Percentiles rank a stretch among this genome's conserved stretches.
Conservation (phyloP, 148 eudicot species). For the Spergularia marina region DNA sequence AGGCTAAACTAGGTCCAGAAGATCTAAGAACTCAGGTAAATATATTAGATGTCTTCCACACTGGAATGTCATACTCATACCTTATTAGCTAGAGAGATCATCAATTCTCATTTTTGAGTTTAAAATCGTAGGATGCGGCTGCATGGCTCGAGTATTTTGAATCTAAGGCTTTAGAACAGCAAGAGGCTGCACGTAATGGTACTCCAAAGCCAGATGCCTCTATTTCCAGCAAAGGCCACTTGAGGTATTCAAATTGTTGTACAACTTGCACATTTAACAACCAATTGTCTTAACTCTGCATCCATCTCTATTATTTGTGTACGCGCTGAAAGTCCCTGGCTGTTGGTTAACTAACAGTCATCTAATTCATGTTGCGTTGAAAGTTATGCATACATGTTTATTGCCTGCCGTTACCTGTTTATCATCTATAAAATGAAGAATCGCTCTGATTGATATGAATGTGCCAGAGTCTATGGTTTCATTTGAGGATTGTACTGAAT, state of each 20-base stretch:
- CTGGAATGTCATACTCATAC: constrained; percentile 7
- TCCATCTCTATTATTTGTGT: not conserved
- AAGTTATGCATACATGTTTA: not conserved
- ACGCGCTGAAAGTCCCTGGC: not conserved
- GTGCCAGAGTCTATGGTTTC: not conserved
- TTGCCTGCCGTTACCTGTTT: not conserved
- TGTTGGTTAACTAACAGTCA: not conserved
- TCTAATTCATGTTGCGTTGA: constrained; percentile 1
- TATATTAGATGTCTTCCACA: not conserved
- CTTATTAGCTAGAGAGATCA: not conserved
- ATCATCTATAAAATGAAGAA: not conserved
- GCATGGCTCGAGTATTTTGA: constrained; percentile 99
- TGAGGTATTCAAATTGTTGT: constrained; percentile 42
- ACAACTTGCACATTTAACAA: not conserved
- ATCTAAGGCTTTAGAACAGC: constrained; percentile 95
- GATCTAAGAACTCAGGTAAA: constrained; percentile 89
- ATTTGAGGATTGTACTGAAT: not conserved
- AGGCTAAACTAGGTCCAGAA: constrained; percentile 87
- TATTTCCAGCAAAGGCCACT: constrained; percentile 93
- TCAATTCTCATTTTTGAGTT: constrained; percentile 2
- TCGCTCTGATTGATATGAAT: not conserved
- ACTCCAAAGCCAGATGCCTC: constrained; percentile 97
- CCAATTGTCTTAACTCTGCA: not conserved
- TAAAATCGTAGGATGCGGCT: constrained; percentile 65
- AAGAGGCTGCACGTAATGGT: constrained; percentile 95